A percentile compares a stretch with the other conserved stretches of the same genome.
Evolutionary conservation across 78 protist genomes (phyloP).

Genomic region (Acrasis kona): DNA sequence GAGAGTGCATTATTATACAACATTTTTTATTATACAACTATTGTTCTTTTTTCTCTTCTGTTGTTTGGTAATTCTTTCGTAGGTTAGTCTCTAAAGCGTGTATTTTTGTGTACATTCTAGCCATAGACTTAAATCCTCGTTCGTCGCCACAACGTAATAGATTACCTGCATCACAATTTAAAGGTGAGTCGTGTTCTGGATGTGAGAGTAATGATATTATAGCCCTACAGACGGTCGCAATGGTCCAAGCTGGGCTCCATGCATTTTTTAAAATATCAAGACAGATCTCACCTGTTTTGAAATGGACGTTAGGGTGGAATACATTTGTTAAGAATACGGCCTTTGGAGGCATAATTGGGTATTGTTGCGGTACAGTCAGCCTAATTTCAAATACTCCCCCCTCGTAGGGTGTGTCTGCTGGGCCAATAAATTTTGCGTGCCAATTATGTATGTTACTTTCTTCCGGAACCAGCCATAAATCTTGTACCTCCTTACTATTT

Average conservation of each 20-base stretch:
- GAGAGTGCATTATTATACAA: too few species aligned
- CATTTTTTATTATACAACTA: too few species aligned
- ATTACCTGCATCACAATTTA: constrained; percentile 83
- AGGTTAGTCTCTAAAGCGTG: too few species aligned
- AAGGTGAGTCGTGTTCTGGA: constrained; percentile 41
- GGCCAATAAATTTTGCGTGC: constrained; percentile 61
- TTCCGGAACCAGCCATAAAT: background rate
- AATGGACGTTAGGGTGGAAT: constrained; percentile 80
- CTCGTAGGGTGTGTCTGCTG: constrained; percentile 68
- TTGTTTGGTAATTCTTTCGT: too few species aligned
- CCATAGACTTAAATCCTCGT: constrained; percentile 57
- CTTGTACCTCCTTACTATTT: too few species aligned
- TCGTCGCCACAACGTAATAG: constrained; percentile 59
- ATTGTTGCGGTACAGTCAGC: constrained; percentile 40
- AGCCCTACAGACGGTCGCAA: constrained; percentile 69
- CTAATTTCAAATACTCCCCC: constrained; percentile 44
- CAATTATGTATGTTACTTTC: constrained; percentile 10
- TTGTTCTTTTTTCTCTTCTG: too few species aligned
- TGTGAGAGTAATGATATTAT: constrained; percentile 26
- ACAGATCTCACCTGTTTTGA: constrained; percentile 80
- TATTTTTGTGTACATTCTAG: constrained; percentile 54
- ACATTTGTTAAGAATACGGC: constrained; percentile 56
- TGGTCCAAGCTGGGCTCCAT: constrained; percentile 75
- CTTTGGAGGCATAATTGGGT: constrained; percentile 72
- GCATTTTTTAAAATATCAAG: constrained; percentile 69